Base-by-base conservation (phyloP, 1,139 yeast species). In the Entelexis sorbosivorans region DNA sequence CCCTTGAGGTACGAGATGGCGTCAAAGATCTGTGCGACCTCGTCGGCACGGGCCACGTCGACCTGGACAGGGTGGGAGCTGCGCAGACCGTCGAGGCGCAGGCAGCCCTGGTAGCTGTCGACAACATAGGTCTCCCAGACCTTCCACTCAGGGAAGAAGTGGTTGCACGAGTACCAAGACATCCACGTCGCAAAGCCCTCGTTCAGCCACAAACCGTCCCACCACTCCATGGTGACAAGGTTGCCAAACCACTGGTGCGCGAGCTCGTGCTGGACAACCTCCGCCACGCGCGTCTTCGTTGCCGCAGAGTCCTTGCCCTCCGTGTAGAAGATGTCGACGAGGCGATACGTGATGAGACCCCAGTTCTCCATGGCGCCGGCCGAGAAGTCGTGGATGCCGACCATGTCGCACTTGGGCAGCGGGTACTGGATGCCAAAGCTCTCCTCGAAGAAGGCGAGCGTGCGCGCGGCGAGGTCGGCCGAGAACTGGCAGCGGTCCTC, bases 161-260 rank as follows among this genome's bases (percentile, higher is more conserved):
- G 73, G 66, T 85, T 83, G 60, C 84, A 78, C 4, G 93, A 84
- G 61, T 78, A 75, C 80, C 84, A 83, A 3, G 91, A 84, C 73
- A 84, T 84, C 89, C 88, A 84, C 44, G 95, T 86, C 45, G 95
- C 95, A 63, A 85, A 86, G 28, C 95, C 95, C 69, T 86, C 95
- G 66, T 86, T 86, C 59, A 86, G 75, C 94, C 95, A 86, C 58
- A 86, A 75, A 55, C 85, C 94, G 66, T 86, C 93, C 95, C 95
- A 86, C 87, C 91, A 86, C 61, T 84, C 85, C 95, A 86, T 86
- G 56, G 95, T 86, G 54, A 85, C 95, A 62, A 86, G 72, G 68
- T 86, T 82, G 59, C 95, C 95, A 66, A 86, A 86, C 95, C 95
- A 86, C 69, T 86, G 95, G 66, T 86, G 95, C 26, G 95, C 95